Base-by-base conservation (phyloP, 768 basidiomycete species). In the Boletus reticulatus region DNA sequence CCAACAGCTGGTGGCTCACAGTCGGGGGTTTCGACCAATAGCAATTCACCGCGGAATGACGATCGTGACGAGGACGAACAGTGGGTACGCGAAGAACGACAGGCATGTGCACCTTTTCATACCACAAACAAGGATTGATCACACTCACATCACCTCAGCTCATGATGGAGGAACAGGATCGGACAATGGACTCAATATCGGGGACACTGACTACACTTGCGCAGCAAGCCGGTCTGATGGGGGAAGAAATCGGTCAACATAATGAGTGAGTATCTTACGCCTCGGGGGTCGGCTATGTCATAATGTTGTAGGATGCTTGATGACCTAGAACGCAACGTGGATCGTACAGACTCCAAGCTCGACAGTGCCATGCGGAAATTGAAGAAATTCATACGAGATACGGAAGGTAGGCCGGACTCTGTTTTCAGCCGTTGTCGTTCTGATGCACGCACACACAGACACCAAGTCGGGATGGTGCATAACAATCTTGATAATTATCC, bases 191-290 rank as follows among this genome's bases (percentile, higher is more conserved):
- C 52, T 83, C 88, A 0, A 95, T 99, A 67, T 82, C 88, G 0
- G 93, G 94, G 0, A 94, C 95, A 2, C 72, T 99, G 50, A 84
- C 69, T 53, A 94, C 89, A 1, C 76, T 99, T 8, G 87, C 88
- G 0, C 87, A 91, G 59, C 97, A 98, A 73, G 97, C 97, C 0
- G 89, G 88, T 12, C 76, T 98, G 32, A 99, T 99, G 85, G 96
- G 96, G 0, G 85, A 84, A 54, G 97, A 99, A 68, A 91, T 98
- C 48, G 76, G 70, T 10, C 93, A 95, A 67, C 97, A 99, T 64
- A 91, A 88, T 62, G 92, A 92, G 96, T 96, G 58, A 59, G 84
- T 63, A n/a, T 34, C 24, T 31, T 38, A 32, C 22, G 19, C 45
- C 43, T 49, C 20, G n/a, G 38, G 41, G 8, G 22, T 39, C 43